Conservation (phyloP, 306 rosid genomes). For the Sophora flavescens region DNA sequence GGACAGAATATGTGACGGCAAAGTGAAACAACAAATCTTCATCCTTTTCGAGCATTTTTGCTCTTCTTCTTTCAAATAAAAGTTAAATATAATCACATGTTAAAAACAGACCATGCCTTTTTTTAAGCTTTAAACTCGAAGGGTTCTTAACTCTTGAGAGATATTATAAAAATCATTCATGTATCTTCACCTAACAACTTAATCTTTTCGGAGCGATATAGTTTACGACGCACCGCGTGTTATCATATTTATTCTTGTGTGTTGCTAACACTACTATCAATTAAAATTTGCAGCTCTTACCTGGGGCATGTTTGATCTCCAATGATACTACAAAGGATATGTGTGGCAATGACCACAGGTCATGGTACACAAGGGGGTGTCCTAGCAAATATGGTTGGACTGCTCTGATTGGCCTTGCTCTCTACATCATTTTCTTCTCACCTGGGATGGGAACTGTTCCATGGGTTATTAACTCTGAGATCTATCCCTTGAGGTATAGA, state of each 20-base stretch:
- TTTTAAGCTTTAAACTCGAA: too few relatives aligned
- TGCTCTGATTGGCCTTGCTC: conserved; percentile 62
- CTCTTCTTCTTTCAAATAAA: too few relatives aligned
- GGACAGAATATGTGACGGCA: too few relatives aligned
- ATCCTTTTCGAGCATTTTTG: too few relatives aligned
- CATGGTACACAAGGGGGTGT: conserved; percentile 77
- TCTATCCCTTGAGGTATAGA: conserved; percentile 67
- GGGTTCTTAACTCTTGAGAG: too few relatives aligned
- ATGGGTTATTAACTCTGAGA: conserved; percentile 81
- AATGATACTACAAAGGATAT: conserved; percentile 28
- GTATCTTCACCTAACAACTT: too few relatives aligned
- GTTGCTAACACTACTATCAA: background rate
- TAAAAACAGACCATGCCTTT: too few relatives aligned
- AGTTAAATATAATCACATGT: too few relatives aligned
- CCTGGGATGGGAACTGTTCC: conserved; percentile 82
- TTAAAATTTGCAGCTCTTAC: conserved; percentile 54
- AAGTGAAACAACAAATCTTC: too few relatives aligned
- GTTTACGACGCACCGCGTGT: background rate
- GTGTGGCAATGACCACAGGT: conserved; percentile 53
- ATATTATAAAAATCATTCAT: too few relatives aligned
- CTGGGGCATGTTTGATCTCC: conserved; percentile 70
- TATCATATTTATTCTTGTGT: background rate
- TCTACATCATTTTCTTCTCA: conserved; percentile 71
- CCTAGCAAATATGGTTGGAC: conserved; percentile 71
- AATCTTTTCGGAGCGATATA: too few relatives aligned